Base-by-base conservation (phyloP, 331 rosid genomes). In the Malus hybrid region DNA sequence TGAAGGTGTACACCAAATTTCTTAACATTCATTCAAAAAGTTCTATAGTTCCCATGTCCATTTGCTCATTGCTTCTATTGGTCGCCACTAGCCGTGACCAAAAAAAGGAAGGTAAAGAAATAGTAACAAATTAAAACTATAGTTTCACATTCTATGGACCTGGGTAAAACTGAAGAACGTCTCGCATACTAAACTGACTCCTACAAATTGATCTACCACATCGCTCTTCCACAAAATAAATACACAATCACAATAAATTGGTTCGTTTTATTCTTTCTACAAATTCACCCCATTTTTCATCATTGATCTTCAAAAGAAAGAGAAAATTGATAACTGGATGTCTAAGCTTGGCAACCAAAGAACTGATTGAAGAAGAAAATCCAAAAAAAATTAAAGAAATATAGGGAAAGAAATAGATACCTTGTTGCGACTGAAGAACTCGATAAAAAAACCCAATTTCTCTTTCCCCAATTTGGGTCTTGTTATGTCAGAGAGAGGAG, bases 51-150 rank as follows among this genome's bases (percentile, higher is more conserved):
- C 78, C 39, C 65, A 50, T 69, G 59, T 64, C 69, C 46, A 65
- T 18, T 0, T 64, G 22, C 13, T 39, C 64, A 6, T 60, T 65
- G 60, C 75, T 69, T 65, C 70, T 73, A 75, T 77, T 82, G 92
- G 85, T 76, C 84, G 7, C 77, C 75, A 81, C 65, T 3, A 63
- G 71, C 82, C 79, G 69, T 77, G 68, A 69, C 22, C 71, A 14
- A 60, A 59, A 55, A 80, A 83, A 34, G 93, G 72, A 79, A 81
- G 27, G 66, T 20, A 32, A 36, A 66, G 9, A 34, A 34, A 34
- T 34, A 7, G 39, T 34, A 7, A 2, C 39, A 34, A 34, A 34
- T 34, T 34, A 34, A 71, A 76, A 34, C 19, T 48, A 13, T 13
- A 48, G 55, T 48, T 48, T 48, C 55, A 48, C 55, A 48, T 48